Base-by-base conservation (phyloP, 1,284 basidiomycete species). In the Takashimella tepidaria region DNA sequence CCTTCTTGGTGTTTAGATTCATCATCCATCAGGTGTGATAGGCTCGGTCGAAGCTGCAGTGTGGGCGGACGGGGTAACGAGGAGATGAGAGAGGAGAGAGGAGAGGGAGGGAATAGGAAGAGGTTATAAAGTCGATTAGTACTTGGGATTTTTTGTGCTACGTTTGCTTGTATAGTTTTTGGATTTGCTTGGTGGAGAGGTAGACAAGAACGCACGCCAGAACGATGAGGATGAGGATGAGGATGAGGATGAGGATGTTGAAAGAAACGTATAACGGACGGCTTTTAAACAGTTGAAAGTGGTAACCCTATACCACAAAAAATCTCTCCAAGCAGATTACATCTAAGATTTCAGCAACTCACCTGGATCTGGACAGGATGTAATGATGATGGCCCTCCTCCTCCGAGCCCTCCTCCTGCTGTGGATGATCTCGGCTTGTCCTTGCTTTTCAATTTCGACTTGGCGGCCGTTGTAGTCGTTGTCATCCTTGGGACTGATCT, bases 11-110 rank as follows among this genome's bases (percentile, higher is more conserved):
- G 41, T 43, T 12, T 19, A 43, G 41, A 22, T 12, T 19, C 22
- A 26, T 57, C 57, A 47, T 61, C 54, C 20, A 65, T 58, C 0
- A 66, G 51, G 41, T 62, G 64, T 24, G 50, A 56, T 5, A 60
- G 41, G 40, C 43, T 57, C 10, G 66, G 66, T 45, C 61, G 66
- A 23, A 66, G 54, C 64, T 65, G 58, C 22, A 19, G 5, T 24
- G 23, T 12, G 3, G 26, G 19, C 11, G 21, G 31, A 3, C 10
- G n/a, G 47, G 41, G 20, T 22, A 41, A 40, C 27, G 27, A 27
- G 21, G 47, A 49, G 12, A 27, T 5, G 6, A 41, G n/a, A 11
- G n/a, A 10, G 11, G 19, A 16, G 23, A n/a, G 23, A n/a, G 50
- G 20, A 25, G 27, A 24, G 20, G 41, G 11, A 19, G 10, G 23